Evolutionary conservation across 352 stramenopile genomes (phyloP), one percentile per base, ranked within the genome.

Genomic region (Pythium utonaiense): DNA sequence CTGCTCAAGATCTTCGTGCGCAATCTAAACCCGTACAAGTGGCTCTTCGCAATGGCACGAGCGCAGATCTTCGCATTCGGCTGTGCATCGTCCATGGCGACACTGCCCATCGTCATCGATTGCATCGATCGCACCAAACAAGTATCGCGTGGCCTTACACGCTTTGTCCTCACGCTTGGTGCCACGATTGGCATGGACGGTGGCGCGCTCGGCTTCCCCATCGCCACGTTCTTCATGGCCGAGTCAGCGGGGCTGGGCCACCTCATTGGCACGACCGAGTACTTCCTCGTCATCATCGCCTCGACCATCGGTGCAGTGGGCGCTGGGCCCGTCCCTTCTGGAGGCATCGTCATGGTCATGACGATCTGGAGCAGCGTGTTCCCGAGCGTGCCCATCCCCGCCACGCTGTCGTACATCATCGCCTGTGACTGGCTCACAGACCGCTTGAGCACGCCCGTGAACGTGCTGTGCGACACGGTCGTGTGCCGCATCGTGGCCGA

Each of bases 401-500:
- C 69, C 17, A 66, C 74, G 1, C 86, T 83, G 42, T 59, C 62
- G 10, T 80, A 78, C 54, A 74, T 87, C 55, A 69, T 84, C 8
- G 77, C 70, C 17, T 81, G 62, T 9, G 77, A 87, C 57, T 84
- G 74, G 75, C 60, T 84, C 51, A 21, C 84, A 27, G 75, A 86
- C 53, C 72, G 75, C 13, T 69, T 83, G 25, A 55, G 73, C 25
- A 84, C 78, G 0, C 62, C 71, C 12, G 66, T 80, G 41, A 84
- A 86, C 57, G 71, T 89, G 33, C 75, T 71, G 33, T 66, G 74
- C 33, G 75, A 89, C 48, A 74, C 76, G 10, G 53, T 83, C 21
- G 69, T 86, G 19, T 74, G 62, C 42, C 74, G 79, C n/a, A 70
- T 89, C 13, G 70, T 89, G n/a, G 77, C 79, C n/a, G 38, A 68